Conservation (phyloP, 1,139 yeast species). For the Candida sanyaensis region DNA sequence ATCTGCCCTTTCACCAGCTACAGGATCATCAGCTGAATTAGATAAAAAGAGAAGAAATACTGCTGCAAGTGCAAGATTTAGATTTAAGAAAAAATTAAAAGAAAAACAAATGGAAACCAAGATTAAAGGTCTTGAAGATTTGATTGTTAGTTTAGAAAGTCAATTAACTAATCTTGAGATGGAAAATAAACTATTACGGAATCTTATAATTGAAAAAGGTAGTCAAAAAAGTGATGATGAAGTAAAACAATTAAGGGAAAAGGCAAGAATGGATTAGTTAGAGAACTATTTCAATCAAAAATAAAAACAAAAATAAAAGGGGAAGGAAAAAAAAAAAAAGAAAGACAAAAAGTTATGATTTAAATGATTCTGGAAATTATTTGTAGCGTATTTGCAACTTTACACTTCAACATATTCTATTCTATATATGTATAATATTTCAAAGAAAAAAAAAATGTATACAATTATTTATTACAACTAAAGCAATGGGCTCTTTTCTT, state of each 20-base stretch:
- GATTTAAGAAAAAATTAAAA: conserved; percentile 78
- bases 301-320: no score
- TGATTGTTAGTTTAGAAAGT: conserved; percentile 59
- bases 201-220: conserved; percentile 52
- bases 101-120: conserved; percentile 83
- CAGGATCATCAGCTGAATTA: conserved; percentile 10
- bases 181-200: conserved; percentile 63
- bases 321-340: no score
- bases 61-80: conserved; percentile 79
- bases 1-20: not conserved
- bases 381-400: not conserved
- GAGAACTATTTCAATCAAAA: not conserved
- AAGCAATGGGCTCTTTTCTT: no score
- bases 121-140: conserved; percentile 61
- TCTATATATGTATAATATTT: not conserved
- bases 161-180: conserved; percentile 59
- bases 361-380: not conserved
- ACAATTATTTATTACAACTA: no score
- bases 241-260: conserved; percentile 36
- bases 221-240: conserved; percentile 45
- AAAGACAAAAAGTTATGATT: no score
- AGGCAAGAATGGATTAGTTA: conserved; percentile 21
- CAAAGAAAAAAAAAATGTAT: not conserved
- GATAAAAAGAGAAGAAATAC: conserved; percentile 77
- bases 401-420: not conserved